A percentile compares a stretch with the other conserved stretches of the same genome.
Evolutionary conservation across 2,329 filamentous ascomycete genomes (phyloP).

Genomic region (Monosporascus sp.): DNA sequence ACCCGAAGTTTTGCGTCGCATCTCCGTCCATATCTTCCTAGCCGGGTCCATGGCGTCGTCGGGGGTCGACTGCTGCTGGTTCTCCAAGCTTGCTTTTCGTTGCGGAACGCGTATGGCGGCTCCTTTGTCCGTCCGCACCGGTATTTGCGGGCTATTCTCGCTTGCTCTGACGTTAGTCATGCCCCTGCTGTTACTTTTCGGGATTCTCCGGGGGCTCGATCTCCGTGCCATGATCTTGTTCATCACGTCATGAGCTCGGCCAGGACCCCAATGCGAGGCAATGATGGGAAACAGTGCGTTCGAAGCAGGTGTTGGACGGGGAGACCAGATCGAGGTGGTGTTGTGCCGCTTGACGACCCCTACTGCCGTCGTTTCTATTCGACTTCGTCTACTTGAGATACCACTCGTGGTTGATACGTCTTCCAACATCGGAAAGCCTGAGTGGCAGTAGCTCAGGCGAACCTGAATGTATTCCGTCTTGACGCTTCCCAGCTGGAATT

Average conservation of each 20-base stretch:
- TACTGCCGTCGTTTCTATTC: conserved; percentile 45
- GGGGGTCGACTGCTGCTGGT: conserved; percentile 2
- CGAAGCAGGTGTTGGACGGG: conserved; percentile 29
- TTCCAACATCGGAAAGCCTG: conserved; percentile 41
- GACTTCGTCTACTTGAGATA: conserved; percentile 38
- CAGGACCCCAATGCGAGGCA: conserved; percentile 42
- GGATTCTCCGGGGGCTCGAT: conserved; percentile 2
- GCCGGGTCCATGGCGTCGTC: conserved; percentile 18
- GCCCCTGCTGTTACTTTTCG: background rate
- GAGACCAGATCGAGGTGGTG: conserved; percentile 46
- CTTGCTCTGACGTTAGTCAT: background rate
- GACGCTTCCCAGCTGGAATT: conserved; percentile 47
- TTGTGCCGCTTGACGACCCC: conserved; percentile 46
- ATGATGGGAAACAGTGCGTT: conserved; percentile 40
- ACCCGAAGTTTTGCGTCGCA: conserved; percentile 18
- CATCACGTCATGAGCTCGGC: conserved; percentile 38
- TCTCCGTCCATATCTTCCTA: conserved; percentile 24
- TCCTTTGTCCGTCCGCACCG: conserved; percentile 1
- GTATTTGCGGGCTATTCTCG: conserved; percentile 1
- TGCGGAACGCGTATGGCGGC: conserved; percentile 9
- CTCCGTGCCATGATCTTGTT: conserved; percentile 21
- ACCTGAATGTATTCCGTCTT: conserved; percentile 46
- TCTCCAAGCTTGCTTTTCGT: conserved; percentile 8
- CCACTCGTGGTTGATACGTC: conserved; percentile 21
- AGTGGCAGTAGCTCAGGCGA: conserved; percentile 49